phyloP scores from a whole-genome alignment of 2,329 filamentous ascomycete genomes.

The Calonectria hongkongensis region DNA sequence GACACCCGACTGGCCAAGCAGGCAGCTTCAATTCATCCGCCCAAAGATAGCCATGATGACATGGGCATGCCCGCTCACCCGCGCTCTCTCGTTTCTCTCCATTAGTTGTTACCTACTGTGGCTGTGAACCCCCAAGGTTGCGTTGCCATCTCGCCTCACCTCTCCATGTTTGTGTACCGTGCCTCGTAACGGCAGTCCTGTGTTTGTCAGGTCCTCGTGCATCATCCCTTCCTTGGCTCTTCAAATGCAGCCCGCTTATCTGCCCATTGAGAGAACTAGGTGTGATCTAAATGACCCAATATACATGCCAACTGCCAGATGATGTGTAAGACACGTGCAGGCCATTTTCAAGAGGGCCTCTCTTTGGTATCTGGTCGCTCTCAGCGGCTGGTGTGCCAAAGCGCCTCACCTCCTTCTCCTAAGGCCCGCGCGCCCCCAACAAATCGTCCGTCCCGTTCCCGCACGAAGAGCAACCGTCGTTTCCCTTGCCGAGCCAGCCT shows the following conservation, averaged over 20 bases:
- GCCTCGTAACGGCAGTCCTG: slow-evolving; percentile 30
- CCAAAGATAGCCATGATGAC: slow-evolving; percentile 31
- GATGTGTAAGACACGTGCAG: slow-evolving; percentile 30
- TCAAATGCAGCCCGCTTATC: slow-evolving; percentile 43
- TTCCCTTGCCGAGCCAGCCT: slow-evolving; percentile 43
- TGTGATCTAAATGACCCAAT: slow-evolving; percentile 12
- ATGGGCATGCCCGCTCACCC: slow-evolving; percentile 24
- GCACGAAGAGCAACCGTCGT: slow-evolving; percentile 45
- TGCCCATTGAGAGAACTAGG: not conserved
- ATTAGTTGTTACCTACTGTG: not conserved
- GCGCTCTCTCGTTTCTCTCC: not conserved
- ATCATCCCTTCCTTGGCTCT: slow-evolving; percentile 38
- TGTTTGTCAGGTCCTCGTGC: slow-evolving; percentile 33
- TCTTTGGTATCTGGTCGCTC: slow-evolving; percentile 3
- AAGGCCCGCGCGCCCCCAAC: slow-evolving; percentile 42
- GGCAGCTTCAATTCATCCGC: slow-evolving; percentile 40
- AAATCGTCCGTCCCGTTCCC: slow-evolving; percentile 40
- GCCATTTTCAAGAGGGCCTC: not conserved
- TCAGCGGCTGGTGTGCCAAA: slow-evolving; percentile 1
- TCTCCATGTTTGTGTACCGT: slow-evolving; percentile 27
- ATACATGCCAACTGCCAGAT: slow-evolving; percentile 28
- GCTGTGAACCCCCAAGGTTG: slow-evolving; percentile 38
- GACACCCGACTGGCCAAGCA: slow-evolving; percentile 51
- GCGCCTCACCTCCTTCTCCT: slow-evolving; percentile 26
- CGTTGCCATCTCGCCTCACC: slow-evolving; percentile 39